A percentile compares a stretch with the other conserved stretches of the same genome.
Evolutionary conservation across 306 rosid species (phyloP).

Genomic region (Pyrus bretschneideri): DNA sequence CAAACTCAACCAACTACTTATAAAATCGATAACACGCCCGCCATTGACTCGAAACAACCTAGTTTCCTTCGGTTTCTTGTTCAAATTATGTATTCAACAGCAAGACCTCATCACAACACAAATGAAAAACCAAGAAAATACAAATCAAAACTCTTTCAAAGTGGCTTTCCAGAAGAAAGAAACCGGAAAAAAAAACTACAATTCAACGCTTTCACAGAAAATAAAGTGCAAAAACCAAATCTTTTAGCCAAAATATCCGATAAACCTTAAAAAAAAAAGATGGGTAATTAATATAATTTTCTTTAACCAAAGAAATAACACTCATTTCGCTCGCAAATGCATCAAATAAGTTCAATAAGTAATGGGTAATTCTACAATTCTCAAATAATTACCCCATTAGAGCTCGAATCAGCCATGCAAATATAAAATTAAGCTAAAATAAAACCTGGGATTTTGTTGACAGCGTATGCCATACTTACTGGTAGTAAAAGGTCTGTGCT

Average conservation of each 20-base stretch:
- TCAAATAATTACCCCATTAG: background rate
- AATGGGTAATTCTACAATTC: background rate
- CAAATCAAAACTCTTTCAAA: background rate
- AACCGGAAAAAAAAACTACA: background rate
- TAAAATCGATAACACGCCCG: background rate
- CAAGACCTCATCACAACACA: background rate
- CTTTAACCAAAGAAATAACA: background rate
- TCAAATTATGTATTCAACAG: background rate
- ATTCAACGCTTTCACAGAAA: too few relatives aligned
- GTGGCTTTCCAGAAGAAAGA: background rate
- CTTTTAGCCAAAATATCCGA: background rate
- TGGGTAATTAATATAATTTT: background rate
- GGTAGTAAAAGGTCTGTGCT: conserved; percentile 36
- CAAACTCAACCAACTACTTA: background rate
- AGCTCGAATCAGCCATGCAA: background rate
- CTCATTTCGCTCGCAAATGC: background rate
- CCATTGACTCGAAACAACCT: background rate
- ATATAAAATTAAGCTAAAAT: conserved; percentile 1
- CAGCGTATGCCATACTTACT: conserved; percentile 31
- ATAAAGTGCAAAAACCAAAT: background rate
- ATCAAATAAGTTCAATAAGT: background rate
- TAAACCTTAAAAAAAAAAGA: background rate
- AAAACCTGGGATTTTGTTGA: background rate
- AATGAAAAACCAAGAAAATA: background rate
- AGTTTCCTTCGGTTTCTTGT: background rate